Evolutionary conservation across 2,329 filamentous ascomycete genomes (phyloP).

Genomic region (Aspergillus latus): DNA sequence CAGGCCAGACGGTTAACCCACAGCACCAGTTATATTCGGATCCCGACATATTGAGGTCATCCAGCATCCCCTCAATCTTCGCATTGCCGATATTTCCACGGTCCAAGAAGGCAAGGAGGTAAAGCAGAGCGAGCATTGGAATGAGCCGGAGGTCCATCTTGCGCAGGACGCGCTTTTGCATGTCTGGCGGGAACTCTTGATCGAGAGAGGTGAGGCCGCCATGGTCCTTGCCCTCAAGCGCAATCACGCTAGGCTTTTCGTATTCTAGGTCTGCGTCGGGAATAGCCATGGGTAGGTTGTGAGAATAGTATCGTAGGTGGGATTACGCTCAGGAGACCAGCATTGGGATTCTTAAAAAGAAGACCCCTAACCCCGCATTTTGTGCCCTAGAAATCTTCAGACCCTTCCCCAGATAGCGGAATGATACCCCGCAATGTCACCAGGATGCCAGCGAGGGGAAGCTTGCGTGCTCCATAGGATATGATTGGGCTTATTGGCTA

Average conservation of each 20-base stretch:
- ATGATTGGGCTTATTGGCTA: too few relatives aligned
- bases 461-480: neutral
- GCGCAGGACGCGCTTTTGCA: conserved; percentile 15
- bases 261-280: neutral
- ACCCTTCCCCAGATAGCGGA: neutral
- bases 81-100: conserved; percentile 39
- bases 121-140: conserved; percentile 29
- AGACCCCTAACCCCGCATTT: neutral
- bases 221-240: conserved; percentile 2
- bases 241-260: conserved; percentile 3
- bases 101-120: conserved; percentile 35
- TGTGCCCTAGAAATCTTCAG: neutral
- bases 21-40: conserved; percentile 34
- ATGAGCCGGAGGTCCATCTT: conserved; percentile 32
- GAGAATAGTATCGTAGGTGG: too few relatives aligned
- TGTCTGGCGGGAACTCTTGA: neutral
- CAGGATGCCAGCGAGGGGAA: neutral
- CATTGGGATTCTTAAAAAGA: conserved; percentile 7
- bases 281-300: neutral
- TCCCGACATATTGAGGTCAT: conserved; percentile 31
- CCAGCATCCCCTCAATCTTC: conserved; percentile 33
- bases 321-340: neutral
- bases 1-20: conserved; percentile 7
- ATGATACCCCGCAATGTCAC: neutral
- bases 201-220: neutral